Conservation (phyloP, 352 stramenopile species). For the Pythium volutum region DNA sequence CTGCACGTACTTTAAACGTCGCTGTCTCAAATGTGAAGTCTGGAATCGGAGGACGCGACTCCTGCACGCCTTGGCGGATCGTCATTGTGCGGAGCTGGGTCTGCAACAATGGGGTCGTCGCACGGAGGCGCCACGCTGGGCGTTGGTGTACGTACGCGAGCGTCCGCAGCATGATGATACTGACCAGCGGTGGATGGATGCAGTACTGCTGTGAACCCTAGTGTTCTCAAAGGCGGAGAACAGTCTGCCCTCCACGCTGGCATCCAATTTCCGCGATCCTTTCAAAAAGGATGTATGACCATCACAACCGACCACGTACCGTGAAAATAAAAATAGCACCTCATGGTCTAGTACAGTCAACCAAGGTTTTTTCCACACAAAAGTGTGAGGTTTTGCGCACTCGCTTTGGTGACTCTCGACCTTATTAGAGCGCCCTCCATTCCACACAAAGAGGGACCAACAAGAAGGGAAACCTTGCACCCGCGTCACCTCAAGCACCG, state of each 20-base stretch:
- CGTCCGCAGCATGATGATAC: constrained; percentile 2
- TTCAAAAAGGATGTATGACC: not conserved
- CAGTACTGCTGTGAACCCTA: not conserved
- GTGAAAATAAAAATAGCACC: no score
- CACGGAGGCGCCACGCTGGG: not conserved
- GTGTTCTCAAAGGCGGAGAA: no score
- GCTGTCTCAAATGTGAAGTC: constrained; percentile 81
- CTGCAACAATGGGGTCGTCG: not conserved
- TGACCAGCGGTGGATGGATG: not conserved
- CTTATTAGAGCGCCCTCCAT: constrained; percentile 11
- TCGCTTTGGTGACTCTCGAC: not conserved
- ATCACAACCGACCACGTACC: not conserved
- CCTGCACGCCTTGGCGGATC: not conserved
- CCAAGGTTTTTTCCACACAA: not conserved
- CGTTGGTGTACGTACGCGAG: not conserved
- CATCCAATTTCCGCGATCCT: not conserved
- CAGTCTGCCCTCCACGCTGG: not conserved
- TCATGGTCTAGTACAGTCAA: not conserved
- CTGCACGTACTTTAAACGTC: constrained; percentile 73
- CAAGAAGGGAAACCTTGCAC: not conserved
- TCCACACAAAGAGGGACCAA: not conserved
- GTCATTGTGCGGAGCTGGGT: constrained; percentile 1
- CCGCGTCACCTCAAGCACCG: not conserved
- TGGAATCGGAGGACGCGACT: constrained; percentile 45
- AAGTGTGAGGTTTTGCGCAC: not conserved